phyloP scores from a whole-genome alignment of 495 filamentous ascomycete species.

The Lasiosphaeria hispida region DNA sequence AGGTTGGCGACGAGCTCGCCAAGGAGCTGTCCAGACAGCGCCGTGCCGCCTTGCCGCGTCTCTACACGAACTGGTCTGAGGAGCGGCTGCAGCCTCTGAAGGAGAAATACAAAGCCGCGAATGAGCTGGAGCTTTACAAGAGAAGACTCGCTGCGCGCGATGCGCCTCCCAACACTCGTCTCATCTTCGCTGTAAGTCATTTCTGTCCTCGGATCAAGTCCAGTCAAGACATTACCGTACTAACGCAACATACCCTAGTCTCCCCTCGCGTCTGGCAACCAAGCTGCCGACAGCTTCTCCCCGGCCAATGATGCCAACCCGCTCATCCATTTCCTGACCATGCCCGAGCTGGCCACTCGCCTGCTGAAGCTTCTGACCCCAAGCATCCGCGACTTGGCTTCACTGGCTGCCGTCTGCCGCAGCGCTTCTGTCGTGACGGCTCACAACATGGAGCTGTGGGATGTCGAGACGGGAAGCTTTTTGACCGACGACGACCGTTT shows the following conservation, averaged over 20 bases:
- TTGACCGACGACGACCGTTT: not conserved
- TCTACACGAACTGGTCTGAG: not conserved
- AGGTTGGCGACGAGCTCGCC: not conserved
- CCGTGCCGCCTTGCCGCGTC: not conserved
- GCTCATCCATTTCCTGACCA: constrained; percentile 6
- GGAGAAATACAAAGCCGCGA: not conserved
- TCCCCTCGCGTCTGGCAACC: not conserved
- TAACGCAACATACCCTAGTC: not conserved
- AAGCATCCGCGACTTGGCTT: constrained; percentile 15
- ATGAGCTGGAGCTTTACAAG: not conserved
- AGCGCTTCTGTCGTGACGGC: not conserved
- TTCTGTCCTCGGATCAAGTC: not conserved
- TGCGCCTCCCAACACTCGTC: not conserved
- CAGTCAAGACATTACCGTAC: not conserved
- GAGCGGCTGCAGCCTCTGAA: not conserved
- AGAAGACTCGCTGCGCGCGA: not conserved
- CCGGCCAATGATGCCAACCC: not conserved
- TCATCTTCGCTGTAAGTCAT: constrained; percentile 10
- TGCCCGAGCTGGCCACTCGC: constrained; percentile 2
- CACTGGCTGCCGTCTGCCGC: constrained; percentile 18
- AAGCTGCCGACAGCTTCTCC: not conserved
- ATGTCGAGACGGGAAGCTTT: constrained; percentile 6
- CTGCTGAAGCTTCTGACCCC: constrained; percentile 12
- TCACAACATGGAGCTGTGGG: constrained; percentile 11
- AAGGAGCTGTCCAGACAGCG: not conserved